Evolutionary conservation across 139 green algal species (phyloP).

Genomic region (Tetratostichococcus sp.): DNA sequence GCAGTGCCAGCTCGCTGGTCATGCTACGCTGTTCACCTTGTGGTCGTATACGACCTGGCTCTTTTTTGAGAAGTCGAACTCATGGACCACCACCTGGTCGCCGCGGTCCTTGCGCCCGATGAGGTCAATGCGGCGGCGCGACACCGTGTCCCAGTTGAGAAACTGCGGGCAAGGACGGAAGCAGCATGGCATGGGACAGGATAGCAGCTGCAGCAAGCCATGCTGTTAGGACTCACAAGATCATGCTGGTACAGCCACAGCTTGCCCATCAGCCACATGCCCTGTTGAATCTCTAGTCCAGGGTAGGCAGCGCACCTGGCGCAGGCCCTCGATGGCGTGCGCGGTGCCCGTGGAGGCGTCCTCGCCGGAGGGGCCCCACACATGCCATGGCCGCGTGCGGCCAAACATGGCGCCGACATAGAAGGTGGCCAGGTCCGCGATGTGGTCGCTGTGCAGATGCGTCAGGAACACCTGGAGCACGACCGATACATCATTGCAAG

Average conservation of each 20-base stretch:
- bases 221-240: no score
- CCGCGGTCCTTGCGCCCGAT: constrained; percentile 28
- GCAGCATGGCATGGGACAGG: no score
- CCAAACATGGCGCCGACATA: constrained; percentile 46
- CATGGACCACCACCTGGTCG: constrained; percentile 32
- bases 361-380: constrained; percentile 30
- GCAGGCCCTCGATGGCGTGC: constrained; percentile 29
- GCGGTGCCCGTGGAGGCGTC: constrained; percentile 13
- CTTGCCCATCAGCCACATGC: no score
- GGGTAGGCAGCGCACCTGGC: constrained; percentile 35
- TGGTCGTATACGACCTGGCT: constrained; percentile 22
- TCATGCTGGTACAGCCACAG: no score
- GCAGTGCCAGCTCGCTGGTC: no score
- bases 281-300: no score
- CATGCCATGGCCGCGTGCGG: constrained; percentile 28
- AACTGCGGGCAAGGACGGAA: constrained; percentile 27
- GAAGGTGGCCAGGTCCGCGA: constrained; percentile 36
- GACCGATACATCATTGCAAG: no score
- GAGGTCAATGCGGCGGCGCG: constrained; percentile 32
- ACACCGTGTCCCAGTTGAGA: constrained; percentile 38
- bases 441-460: constrained; percentile 41
- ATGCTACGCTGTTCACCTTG: neutral
- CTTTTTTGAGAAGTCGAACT: constrained; percentile 34
- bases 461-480: constrained; percentile 32
- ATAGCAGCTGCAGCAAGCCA: no score